Conservation (phyloP, 2,329 filamentous ascomycete genomes). For the Phialemonium atrogriseum region DNA sequence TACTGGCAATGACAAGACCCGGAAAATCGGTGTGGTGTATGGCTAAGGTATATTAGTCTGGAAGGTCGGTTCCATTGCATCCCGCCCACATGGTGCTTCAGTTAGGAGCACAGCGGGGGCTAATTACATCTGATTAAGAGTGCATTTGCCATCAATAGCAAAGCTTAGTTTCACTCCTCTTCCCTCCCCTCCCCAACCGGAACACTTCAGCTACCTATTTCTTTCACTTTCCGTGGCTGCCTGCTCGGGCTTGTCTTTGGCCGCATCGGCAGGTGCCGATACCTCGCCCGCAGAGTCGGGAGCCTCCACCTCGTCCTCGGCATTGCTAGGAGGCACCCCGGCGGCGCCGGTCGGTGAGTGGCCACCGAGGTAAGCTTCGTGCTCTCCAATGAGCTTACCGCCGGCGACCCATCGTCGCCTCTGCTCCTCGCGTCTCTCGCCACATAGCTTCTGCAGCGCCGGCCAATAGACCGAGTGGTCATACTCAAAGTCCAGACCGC, state of each 20-base stretch:
- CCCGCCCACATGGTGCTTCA: too few species aligned
- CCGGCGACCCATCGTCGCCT: constrained; percentile 67
- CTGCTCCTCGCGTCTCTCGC: constrained; percentile 54
- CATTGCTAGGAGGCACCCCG: background rate
- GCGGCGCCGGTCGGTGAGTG: constrained; percentile 21
- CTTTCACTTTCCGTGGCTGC: background rate
- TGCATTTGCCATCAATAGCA: too few species aligned
- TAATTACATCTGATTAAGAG: too few species aligned
- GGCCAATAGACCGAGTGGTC: constrained; percentile 88
- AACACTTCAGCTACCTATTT: too few species aligned
- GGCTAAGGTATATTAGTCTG: too few species aligned
- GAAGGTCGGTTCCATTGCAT: too few species aligned
- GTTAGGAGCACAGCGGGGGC: too few species aligned
- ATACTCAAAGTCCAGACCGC: constrained; percentile 83
- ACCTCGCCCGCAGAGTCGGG: background rate
- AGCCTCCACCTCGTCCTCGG: background rate
- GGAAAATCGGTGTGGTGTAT: too few species aligned
- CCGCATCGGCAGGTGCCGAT: background rate
- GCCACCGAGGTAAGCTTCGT: constrained; percentile 79
- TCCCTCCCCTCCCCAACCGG: too few species aligned
- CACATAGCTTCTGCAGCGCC: constrained; percentile 64
- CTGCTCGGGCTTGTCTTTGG: background rate
- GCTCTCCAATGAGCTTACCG: constrained; percentile 77
- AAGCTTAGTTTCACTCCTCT: too few species aligned
- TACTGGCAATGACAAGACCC: too few species aligned